Base-by-base conservation (phyloP, 441 rosid species). In the Populus hybrid region DNA sequence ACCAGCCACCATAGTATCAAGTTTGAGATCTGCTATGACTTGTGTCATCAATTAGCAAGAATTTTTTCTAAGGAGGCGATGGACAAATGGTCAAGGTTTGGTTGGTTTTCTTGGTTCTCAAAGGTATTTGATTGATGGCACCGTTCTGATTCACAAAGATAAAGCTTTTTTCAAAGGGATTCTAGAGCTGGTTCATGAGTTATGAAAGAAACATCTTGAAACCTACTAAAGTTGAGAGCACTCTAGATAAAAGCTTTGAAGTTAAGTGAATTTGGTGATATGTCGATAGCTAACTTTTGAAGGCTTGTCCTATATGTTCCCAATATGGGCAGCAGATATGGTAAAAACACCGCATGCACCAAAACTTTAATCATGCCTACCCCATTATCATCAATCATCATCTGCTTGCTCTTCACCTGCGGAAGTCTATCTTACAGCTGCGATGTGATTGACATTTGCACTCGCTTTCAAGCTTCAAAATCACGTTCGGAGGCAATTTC, bases 181-280 rank as follows among this genome's bases (percentile, higher is more conserved):
- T 46, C 14, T 46, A 46, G 57, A 4, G 30, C 30, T 28, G 57
- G 57, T 5, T 46, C 57, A 10, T 40, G 50, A 46, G 57, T 46
- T 46, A 14, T 5, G 57, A 4, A 46, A 46, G 57, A 14, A 46
- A 46, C 57, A 14, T 46, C 57, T 46, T 12, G 57, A 68, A 68
- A 68, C 23, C 10, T 5, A 34, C 26, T 71, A 77, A 75, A 77
- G 36, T 2, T 40, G 34, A 18, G 11, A 23, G 24, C 24, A 23
- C 24, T 23, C 24, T 23, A 23, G 24, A 53, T 23, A n/a, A 32
- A 28, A 76, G 65, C 71, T 79, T 79, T 30, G 79, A 77, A 84
- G 35, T 28, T 57, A 78, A 82, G 73, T 66, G 83, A 72, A 26
- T 71, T 40, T 67, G 85, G 78, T 81, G 81, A 69, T 65, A 79